Base-by-base conservation (phyloP, 202 grass and related monocot species). In the Schoenoplectus triqueter region DNA sequence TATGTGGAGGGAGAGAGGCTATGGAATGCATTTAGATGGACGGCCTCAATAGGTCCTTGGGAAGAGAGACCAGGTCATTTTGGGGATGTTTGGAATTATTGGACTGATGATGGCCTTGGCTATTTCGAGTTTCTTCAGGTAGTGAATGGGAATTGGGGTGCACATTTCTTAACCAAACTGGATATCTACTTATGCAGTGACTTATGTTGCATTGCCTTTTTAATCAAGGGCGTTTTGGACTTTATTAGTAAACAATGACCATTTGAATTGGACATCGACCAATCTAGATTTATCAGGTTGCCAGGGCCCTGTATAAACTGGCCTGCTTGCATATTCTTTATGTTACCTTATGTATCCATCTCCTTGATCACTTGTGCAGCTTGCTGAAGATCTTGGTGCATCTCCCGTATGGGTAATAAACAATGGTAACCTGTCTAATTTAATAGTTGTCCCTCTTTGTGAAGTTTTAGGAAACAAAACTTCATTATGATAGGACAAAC, bases 61-160 rank as follows among this genome's bases (percentile, higher is more conserved):
- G 92, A 93, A 88, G 91, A 95, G 88, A 93, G 95, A 70, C 85
- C 88, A 70, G 95, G 95, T 14, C 95, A 95, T 79, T 95, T 92
- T 73, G 91, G 91, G 78, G 95, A 95, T 94, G 89, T 84, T 18
- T 98, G 93, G 95, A 87, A 92, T 51, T 98, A 98, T 81, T 98
- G 93, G 95, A 92, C 89, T 74, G 95, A 98, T 81, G 91, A 98
- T 80, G 93, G 91, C 15, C 92, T 98, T 54, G 93, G 95, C 72
- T 98, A 89, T 85, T 94, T 91, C 84, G 95, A 98, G 79, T 95
- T 95, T 71, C 93, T 98, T 87, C 95, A 93, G 86, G 95, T 98
- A 66, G 54, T 69, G n/a, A 11, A 22, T n/a, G 22, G 52, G 7
- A 59, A 60, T 31, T 22, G 54, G 74, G 52, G 22, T 42, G 52